Evolutionary conservation across 176 grass and related monocot genomes (phyloP).

Genomic region (Coix lacrymajobi): DNA sequence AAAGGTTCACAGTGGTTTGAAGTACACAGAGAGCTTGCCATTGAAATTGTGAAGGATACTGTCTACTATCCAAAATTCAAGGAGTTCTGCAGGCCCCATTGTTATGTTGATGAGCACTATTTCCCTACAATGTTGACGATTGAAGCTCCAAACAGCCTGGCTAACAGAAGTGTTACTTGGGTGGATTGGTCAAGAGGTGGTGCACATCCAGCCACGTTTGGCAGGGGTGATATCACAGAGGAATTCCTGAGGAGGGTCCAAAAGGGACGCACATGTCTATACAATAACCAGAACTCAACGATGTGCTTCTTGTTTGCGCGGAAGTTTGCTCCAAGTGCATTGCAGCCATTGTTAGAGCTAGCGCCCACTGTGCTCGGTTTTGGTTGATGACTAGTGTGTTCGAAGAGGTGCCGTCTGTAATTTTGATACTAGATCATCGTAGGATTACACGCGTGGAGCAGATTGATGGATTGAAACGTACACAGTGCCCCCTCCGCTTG

Average conservation of each 20-base stretch:
- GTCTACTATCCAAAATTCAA: constrained; percentile 87
- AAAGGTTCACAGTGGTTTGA: constrained; percentile 98
- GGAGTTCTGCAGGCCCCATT: constrained; percentile 71
- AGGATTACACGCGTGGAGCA: constrained; percentile 32
- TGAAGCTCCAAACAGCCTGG: constrained; percentile 63
- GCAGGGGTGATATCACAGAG: constrained; percentile 55
- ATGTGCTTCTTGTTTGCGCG: constrained; percentile 82
- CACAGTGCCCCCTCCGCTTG: neutral
- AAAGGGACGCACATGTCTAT: constrained; percentile 52
- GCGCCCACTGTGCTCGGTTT: constrained; percentile 50
- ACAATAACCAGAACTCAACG: constrained; percentile 55
- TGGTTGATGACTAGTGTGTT: constrained; percentile 32
- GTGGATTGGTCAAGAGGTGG: constrained; percentile 97
- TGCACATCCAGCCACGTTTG: constrained; percentile 95
- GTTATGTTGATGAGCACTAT: constrained; percentile 96
- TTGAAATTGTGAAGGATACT: constrained; percentile 59
- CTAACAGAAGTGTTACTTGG: constrained; percentile 85
- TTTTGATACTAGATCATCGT: constrained; percentile 40
- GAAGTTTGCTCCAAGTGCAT: constrained; percentile 80
- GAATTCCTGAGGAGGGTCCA: constrained; percentile 68
- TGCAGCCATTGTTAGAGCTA: constrained; percentile 73
- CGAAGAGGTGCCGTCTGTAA: constrained; percentile 19
- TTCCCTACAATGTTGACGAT: constrained; percentile 88
- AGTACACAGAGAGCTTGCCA: constrained; percentile 55
- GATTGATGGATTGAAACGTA: neutral